phyloP scores from a whole-genome alignment of 768 basidiomycete species.

The Termitomyces bulborhizus region DNA sequence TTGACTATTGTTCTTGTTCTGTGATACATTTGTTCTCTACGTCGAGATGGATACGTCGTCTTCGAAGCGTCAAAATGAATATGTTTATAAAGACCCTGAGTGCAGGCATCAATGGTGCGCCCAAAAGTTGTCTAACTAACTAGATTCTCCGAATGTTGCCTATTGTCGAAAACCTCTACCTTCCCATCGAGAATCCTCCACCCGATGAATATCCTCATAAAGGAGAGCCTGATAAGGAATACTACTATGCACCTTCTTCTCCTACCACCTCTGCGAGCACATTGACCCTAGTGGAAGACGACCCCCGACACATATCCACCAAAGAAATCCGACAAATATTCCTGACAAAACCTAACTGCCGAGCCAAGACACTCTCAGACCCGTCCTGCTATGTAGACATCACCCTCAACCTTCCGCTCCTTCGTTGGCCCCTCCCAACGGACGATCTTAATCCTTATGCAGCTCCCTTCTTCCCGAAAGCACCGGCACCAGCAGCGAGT shows the following conservation, averaged over 20 bases:
- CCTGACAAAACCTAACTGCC: conserved; percentile 4
- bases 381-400: not conserved
- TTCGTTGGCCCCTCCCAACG: conserved; percentile 2
- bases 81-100: conserved; percentile 1
- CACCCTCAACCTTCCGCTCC: not conserved
- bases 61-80: not conserved
- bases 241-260: not conserved
- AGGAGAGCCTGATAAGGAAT: not conserved
- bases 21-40: conserved; percentile 2
- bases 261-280: conserved; percentile 9
- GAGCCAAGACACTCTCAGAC: not conserved
- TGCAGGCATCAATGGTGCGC: not conserved
- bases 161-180: not conserved
- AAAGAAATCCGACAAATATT: conserved; percentile 9
- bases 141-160: not conserved
- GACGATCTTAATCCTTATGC: conserved; percentile 9
- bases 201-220: not conserved
- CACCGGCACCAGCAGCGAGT: not conserved
- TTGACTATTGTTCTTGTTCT: conserved; percentile 9
- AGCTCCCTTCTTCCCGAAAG: conserved; percentile 7
- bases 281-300: conserved; percentile 9
- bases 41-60: conserved; percentile 3
- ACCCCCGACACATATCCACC: not conserved
- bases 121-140: not conserved
- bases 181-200: not conserved